Base-by-base conservation (phyloP, 352 stramenopile genomes). In the Phytophthora pseudosyringae region DNA sequence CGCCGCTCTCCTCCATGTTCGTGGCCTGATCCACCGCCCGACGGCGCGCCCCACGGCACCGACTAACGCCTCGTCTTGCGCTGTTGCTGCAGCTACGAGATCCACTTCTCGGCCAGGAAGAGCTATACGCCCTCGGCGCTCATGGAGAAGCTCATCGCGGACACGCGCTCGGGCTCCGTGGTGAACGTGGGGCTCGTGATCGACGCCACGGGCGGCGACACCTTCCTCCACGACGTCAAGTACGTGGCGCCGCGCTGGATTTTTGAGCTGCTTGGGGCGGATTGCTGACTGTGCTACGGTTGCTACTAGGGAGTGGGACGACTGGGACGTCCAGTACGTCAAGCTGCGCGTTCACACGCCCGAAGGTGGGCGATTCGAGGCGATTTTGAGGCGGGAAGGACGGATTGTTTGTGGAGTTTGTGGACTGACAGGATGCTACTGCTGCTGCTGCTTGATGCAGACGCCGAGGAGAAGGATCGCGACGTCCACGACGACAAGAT, bases 301-400 rank as follows among this genome's bases (percentile, higher is more conserved):
- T 55, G 44, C 45, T n/a, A 53, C 10, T 61, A 95, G 88, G 51
- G 88, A 96, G 68, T 96, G 88, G 88, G 80, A 93, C 25, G 88
- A 96, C 55, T 96, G 88, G 88, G 88, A 96, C 45, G 88, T 96
- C 1, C 67, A 91, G 38, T 96, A 89, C 50, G 72, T 89, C 32
- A 94, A 96, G 59, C 72, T 96, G 35, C 62, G 48, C 3, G 60
- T 80, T 6, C 57, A 69, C 28, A 69, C 71, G 12, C 49, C 72
- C 2, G 76, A 83, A 73, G 76, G 77, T 88, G 33, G 8, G 36
- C 43, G 21, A 44, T 48, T 15, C 1, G 8, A 44, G 44, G 15
- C 13, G 6, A 3, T 31, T 46, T 62, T 15, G 18, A 11, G 29
- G 12, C 8, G 25, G 8, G 10, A 44, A 25, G 18, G 1, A 28